Conservation (phyloP, 352 stramenopile species). For the Pythium chondricola region DNA sequence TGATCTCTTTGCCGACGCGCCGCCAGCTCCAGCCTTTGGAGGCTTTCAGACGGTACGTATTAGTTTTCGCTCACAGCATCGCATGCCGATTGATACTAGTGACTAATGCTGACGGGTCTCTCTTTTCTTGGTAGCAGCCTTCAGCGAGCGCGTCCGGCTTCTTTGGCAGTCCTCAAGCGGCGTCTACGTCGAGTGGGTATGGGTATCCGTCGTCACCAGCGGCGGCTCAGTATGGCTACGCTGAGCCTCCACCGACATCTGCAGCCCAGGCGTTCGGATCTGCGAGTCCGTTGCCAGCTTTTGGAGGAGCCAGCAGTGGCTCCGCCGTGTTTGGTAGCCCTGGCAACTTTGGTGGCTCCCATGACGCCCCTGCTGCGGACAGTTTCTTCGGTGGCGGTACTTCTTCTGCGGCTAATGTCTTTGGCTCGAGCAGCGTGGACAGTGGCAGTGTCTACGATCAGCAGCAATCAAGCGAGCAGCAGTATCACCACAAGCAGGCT, state of each 20-base stretch:
- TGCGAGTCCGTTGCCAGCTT: slow-evolving; percentile 1
- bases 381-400: slow-evolving; percentile 6
- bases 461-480: not conserved
- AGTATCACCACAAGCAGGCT: not conserved
- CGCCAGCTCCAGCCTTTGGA: slow-evolving; percentile 26
- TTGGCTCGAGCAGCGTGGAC: not conserved
- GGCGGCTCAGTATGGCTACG: not conserved
- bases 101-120: not conserved
- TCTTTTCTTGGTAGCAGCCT: slow-evolving; percentile 8
- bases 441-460: not conserved
- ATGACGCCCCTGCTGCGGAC: slow-evolving; percentile 9
- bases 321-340: slow-evolving; percentile 24
- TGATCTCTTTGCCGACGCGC: slow-evolving; percentile 48
- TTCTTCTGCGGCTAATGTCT: not conserved
- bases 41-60: slow-evolving; percentile 13
- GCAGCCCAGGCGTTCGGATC: slow-evolving; percentile 18
- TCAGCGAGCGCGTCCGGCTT: slow-evolving; percentile 12
- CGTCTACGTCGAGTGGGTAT: not conserved
- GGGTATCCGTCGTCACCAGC: slow-evolving; percentile 2
- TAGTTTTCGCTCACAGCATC: no score
- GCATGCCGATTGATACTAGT: slow-evolving; percentile 23
- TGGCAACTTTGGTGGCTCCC: not conserved
- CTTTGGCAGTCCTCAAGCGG: slow-evolving; percentile 1
- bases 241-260: not conserved
- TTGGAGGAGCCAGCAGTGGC: slow-evolving; percentile 14